Evolutionary conservation across 164 flowering plant species (phyloP), one percentile per base, ranked within the genome.

Genomic region (Litsea cubeba): DNA sequence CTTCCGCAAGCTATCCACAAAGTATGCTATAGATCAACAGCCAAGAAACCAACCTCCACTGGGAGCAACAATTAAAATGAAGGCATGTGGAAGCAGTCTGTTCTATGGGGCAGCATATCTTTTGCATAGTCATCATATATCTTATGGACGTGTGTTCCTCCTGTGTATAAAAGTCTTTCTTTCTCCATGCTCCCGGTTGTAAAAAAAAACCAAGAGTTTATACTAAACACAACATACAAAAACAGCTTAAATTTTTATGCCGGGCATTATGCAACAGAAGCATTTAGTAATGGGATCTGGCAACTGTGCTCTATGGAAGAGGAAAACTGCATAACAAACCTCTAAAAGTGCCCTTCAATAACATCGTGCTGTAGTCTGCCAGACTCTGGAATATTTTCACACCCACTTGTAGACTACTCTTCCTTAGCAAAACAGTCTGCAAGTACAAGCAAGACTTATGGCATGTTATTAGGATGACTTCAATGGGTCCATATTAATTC

Each of bases 361-460:
- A 78, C 68, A 75, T 78, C 20, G 75, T 62, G 70, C 76, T 62
- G 63, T 82, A 75, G 49, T 83, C 81, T 77, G 83, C 74, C 68
- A 87, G 65, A 76, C 79, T 76, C 57, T 85, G 89, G 77, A 79
- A 73, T 22, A 86, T 76, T 72, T 81, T 83, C 65, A 76, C 80
- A 71, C 92, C 89, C 23, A 79, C 70, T 54, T 81, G 83, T 63
- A 85, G 72, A 79, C 87, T 84, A 50, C 83, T 76, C 68, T 88
- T 87, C 77, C 88, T 83, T 76, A 75, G 83, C 72, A 87, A 62
- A 60, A 73, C 83, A 80, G 80, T 85, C 85, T 86, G 87, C 83
- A 86, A 66, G 74, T 79, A 73, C 74, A 78, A 76, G 18, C 24
- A 60, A 69, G 20, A 4, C 17, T 66, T 28, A 25, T 66, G 28